phyloP scores from a whole-genome alignment of 2,329 filamentous ascomycete genomes.

The Colletotrichum liaoningense region DNA sequence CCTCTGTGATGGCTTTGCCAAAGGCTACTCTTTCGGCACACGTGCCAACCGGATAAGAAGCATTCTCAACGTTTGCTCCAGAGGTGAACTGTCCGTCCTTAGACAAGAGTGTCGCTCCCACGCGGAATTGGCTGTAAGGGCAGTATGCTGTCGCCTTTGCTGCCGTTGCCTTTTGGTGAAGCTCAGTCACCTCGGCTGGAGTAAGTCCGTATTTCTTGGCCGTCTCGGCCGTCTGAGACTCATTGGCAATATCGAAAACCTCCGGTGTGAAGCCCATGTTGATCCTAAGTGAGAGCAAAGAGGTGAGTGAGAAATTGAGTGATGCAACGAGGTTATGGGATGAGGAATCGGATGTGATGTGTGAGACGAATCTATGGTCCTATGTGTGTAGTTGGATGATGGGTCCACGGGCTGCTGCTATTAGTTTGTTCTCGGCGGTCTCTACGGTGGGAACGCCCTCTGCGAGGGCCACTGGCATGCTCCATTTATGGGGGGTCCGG shows the following conservation, averaged over 20 bases:
- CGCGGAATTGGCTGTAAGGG: slow-evolving; percentile 92
- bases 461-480: slow-evolving; percentile 13
- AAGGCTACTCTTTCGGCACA: slow-evolving; percentile 95
- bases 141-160: slow-evolving; percentile 88
- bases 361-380: slow-evolving; percentile 19
- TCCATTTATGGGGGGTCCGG: slow-evolving; percentile 23
- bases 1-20: slow-evolving; percentile 77
- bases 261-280: slow-evolving; percentile 33
- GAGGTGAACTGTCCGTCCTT: slow-evolving; percentile 66
- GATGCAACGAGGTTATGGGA: neutral
- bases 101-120: slow-evolving; percentile 82
- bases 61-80: slow-evolving; percentile 95
- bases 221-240: slow-evolving; percentile 38
- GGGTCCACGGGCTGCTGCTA: neutral
- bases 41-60: slow-evolving; percentile 91
- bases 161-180: slow-evolving; percentile 71
- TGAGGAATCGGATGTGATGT: slow-evolving; percentile 3
- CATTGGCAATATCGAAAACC: slow-evolving; percentile 41
- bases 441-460: slow-evolving; percentile 8
- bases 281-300: neutral
- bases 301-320: neutral
- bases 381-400: slow-evolving; percentile 7
- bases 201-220: slow-evolving; percentile 64
- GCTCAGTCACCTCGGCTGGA: slow-evolving; percentile 70
- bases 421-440: neutral